Base-by-base conservation (phyloP, 805 yeast species). In the Wickerhamiella domercqiae region DNA sequence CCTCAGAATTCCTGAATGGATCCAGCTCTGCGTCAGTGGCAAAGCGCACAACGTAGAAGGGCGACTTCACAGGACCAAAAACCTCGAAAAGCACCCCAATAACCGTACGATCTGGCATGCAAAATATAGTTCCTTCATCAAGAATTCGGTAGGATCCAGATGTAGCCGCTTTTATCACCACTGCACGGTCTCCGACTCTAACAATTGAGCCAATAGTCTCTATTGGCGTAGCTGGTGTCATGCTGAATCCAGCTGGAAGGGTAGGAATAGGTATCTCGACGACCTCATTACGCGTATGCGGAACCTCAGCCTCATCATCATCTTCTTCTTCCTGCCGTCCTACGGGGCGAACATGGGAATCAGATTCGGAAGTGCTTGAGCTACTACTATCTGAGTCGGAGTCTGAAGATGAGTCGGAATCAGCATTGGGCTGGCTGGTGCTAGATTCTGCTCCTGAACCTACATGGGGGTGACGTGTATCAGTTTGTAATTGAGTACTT, bases 141-240 rank as follows among this genome's bases (percentile, higher is more conserved):
- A 87, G 62, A 2, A 84, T 78, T 31, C 86, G 63, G 52, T 75
- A 78, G 50, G 90, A 96, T 9, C 93, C 97, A 2, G 95, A 80
- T 1, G 66, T 56, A 11, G 60, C 59, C 0, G 94, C 90, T 48
- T 73, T 73, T 18, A 90, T 64, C 4, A 90, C 68, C 1, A 79
- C 69, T 40, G 78, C 75, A 38, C 65, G 67, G 30, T 83, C 93
- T 5, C 82, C 84, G 7, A 78, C 61, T 0, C 76, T 74, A 7
- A 68, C 66, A 5, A 87, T 61, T 5, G 61, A 63, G 2, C 98
- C 98, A 15, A 84, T 64, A 20, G 64, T 67, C 44, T 81, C 80
- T 11, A 86, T 68, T 0, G 78, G 75, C 2, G 83, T 75, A 5
- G 59, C 57, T n/a, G 62, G 67, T 1, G 67, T 68, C 17, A 87